phyloP scores from a whole-genome alignment of 331 rosid species.

The Cucumis variabilis region DNA sequence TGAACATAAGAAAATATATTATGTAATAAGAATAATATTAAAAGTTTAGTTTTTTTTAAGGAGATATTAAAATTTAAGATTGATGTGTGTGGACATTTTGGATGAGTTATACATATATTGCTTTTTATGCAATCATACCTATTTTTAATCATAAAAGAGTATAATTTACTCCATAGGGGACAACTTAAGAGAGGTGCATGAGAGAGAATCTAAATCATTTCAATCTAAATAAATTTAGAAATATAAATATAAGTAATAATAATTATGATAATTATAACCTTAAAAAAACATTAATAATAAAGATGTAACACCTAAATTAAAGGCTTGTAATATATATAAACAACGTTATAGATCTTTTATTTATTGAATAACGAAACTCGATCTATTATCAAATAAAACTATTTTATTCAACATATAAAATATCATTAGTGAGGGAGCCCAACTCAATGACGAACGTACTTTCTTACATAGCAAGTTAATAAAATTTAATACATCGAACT shows the following conservation, averaged over 20 bases:
- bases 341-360: neutral
- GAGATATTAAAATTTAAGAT: neutral
- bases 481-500: too few relatives aligned
- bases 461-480: too few relatives aligned
- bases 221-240: neutral
- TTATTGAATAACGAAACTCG: neutral
- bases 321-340: neutral
- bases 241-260: neutral
- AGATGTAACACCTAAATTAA: neutral
- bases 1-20: too few relatives aligned
- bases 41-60: neutral
- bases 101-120: too few relatives aligned
- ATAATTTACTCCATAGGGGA: conserved; percentile 25
- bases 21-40: too few relatives aligned
- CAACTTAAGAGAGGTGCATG: conserved; percentile 13
- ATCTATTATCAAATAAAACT: neutral
- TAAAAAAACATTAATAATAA: neutral
- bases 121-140: conserved; percentile 11
- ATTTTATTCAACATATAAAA: neutral
- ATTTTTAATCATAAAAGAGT: conserved; percentile 25
- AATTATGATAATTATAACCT: neutral
- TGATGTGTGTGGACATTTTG: neutral
- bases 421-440: too few relatives aligned
- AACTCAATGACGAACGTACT: too few relatives aligned
- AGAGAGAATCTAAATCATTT: conserved; percentile 26